A percentile compares a stretch with the other conserved stretches of the same genome.
phyloP scores from a whole-genome alignment of 2,329 filamentous ascomycete species.

The Exophiala aquamarina region DNA sequence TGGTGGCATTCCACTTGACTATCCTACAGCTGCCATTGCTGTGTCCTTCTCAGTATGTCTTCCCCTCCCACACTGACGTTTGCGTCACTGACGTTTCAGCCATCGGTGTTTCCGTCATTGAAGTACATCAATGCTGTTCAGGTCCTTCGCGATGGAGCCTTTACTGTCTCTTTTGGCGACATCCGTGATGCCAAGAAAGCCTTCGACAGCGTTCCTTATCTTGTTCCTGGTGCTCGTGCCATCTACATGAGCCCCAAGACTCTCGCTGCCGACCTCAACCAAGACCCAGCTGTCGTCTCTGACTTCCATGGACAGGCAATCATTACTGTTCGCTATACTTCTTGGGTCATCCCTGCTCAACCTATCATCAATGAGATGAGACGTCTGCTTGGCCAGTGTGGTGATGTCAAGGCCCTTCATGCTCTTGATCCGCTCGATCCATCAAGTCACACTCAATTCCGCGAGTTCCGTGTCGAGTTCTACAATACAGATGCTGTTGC shows the following conservation, averaged over 20 bases:
- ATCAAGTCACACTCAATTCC: constrained; percentile 30
- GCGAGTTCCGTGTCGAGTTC: constrained; percentile 42
- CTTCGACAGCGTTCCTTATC: constrained; percentile 46
- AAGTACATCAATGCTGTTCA: constrained; percentile 39
- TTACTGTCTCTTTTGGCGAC: constrained; percentile 60
- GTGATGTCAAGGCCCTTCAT: constrained; percentile 39
- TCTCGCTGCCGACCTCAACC: constrained; percentile 38
- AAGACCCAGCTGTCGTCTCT: constrained; percentile 32
- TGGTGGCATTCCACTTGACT: constrained; percentile 28
- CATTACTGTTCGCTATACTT: constrained; percentile 48
- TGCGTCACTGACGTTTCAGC: constrained; percentile 21
- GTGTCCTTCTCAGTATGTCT: constrained; percentile 41
- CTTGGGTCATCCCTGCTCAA: constrained; percentile 21
- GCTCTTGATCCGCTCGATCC: constrained; percentile 25
- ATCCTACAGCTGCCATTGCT: constrained; percentile 37
- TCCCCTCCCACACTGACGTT: background rate
- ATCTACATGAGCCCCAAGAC: constrained; percentile 48
- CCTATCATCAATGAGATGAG: constrained; percentile 51
- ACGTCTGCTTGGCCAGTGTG: constrained; percentile 37
- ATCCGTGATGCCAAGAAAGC: constrained; percentile 59
- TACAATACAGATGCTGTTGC: constrained; percentile 39
- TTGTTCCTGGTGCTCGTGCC: constrained; percentile 49
- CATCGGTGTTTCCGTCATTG: constrained; percentile 32
- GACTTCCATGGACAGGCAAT: constrained; percentile 58
- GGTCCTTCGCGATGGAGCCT: constrained; percentile 39